These are phyloP conservation scores for Heracleum sosnowskyi DNA, from an alignment of 129 eudicot genomes.

Conservation along the genomic window DNA sequence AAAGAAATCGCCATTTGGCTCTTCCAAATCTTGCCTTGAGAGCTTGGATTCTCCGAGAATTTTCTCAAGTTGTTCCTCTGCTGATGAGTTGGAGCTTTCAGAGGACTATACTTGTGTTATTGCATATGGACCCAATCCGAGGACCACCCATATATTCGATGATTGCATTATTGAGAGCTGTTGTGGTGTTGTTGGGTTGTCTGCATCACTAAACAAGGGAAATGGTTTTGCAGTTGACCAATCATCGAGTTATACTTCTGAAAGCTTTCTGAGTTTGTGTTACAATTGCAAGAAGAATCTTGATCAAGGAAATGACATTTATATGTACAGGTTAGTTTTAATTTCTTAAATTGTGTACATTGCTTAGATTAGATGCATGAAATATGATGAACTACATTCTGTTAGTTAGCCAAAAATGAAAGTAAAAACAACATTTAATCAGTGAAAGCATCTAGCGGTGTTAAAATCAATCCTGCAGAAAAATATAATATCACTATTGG, in stretches of 20 bases:
- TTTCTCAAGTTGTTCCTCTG: conserved; percentile 25
- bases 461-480: not conserved
- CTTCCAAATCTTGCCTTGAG: conserved; percentile 14
- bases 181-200: conserved; percentile 36
- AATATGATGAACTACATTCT: not conserved
- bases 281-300: conserved; percentile 62
- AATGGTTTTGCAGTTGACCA: conserved; percentile 11
- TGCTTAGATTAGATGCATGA: not conserved
- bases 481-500: not conserved
- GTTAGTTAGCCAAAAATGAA: not conserved
- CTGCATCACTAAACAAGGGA: conserved; percentile 29
- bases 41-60: conserved; percentile 30
- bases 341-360: not conserved
- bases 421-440: too few relatives aligned
- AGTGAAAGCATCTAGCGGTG: not conserved
- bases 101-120: conserved; percentile 86
- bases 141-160: conserved; percentile 67
- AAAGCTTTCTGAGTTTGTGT: conserved; percentile 58
- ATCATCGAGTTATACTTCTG: conserved; percentile 41
- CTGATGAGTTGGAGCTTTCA: conserved; percentile 65
- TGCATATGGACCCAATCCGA: conserved; percentile 69
- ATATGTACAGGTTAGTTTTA: conserved; percentile 59
- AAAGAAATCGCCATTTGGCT: conserved; percentile 34
- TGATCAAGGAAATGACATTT: conserved; percentile 54
- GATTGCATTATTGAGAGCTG: conserved; percentile 71